Percentiles rank a stretch among this genome's conserved stretches.
These are phyloP conservation scores for Camptophora hylomeconis DNA, from an alignment of 2,329 filamentous ascomycete genomes.

Conservation along the genomic window DNA sequence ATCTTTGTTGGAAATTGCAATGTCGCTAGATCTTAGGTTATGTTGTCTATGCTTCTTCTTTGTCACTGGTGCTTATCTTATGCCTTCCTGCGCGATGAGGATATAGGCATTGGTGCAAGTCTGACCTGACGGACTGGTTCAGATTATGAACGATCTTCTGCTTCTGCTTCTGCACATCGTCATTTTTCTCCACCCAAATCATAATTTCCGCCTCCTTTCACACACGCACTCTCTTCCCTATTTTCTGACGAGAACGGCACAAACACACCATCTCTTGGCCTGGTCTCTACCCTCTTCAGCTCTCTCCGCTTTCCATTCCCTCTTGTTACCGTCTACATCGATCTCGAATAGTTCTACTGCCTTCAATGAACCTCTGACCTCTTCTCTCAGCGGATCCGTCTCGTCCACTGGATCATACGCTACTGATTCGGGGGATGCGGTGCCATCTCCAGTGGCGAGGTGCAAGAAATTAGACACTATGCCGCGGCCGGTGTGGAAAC, in stretches of 20 bases:
- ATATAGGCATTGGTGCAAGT: no score
- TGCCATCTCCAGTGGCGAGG: conserved; percentile 20
- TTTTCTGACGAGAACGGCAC: conserved; percentile 28
- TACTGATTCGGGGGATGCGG: conserved; percentile 11
- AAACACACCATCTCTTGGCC: conserved; percentile 44
- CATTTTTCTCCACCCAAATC: not conserved
- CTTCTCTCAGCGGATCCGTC: conserved; percentile 14
- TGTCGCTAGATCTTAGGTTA: no score
- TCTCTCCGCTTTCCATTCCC: conserved; percentile 27
- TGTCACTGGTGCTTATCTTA: no score
- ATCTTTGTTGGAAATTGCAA: no score
- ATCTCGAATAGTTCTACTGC: conserved; percentile 15
- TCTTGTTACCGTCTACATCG: conserved; percentile 28
- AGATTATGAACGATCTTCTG: no score
- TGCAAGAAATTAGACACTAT: conserved; percentile 46
- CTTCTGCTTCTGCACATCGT: no score
- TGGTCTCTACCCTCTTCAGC: conserved; percentile 33
- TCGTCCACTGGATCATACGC: conserved; percentile 31
- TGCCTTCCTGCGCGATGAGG: no score
- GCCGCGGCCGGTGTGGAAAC: conserved; percentile 46
- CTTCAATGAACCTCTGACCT: conserved; percentile 12
- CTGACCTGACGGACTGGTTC: no score
- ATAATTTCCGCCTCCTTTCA: not conserved
- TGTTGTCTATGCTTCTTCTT: no score
- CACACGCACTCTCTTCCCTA: conserved; percentile 1